Base-by-base conservation (phyloP, 2,329 filamentous ascomycete genomes). In the Annulohypoxylon truncatum region DNA sequence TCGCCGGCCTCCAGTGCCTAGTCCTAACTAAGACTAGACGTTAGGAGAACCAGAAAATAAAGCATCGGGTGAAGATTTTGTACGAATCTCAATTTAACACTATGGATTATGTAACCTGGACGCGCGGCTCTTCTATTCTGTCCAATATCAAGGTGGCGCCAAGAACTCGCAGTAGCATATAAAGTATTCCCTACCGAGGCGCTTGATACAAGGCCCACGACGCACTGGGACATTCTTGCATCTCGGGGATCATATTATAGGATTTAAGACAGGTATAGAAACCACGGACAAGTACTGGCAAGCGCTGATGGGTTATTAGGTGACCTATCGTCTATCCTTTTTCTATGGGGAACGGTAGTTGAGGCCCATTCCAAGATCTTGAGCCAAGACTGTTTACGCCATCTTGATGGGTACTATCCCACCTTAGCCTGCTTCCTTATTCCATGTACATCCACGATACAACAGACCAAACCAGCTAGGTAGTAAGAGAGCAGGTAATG, bases 91-190 rank as follows among this genome's bases (percentile, higher is more conserved):
- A 58, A 67, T 67, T 44, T 53, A 61, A 55, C 31, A 29, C 50
- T 9, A 61, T 50, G 15, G 33, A 46, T 55, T 53, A 67, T 69
- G 67, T 69, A 67, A 69, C 67, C 28, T 62, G 47, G 61, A 67
- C 67, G 64, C 67, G 64, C 64, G 64, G 64, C 64, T 67, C 61
- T 64, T 52, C 50, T 52, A 62, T 60, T 55, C 33, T 47, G 18
- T 46, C 51, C 54, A 67, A 60, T 64, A 48, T 52, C 51, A 63
- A 57, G 40, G 47, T 15, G 31, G 46, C 38, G 67, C 67, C 67
- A 69, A 69, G 67, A 67, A 40, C 54, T 67, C 57, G 52, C 55
- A 59, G 51, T 65, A 35, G 55, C 57, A 65, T 58, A 35, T 46
- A 51, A 15, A 62, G 46, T 67, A 33, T 46, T 50, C 28, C 55